These are phyloP conservation scores for Starmerella asiatica DNA, from an alignment of 805 yeast genomes.

Conservation along the genomic window DNA sequence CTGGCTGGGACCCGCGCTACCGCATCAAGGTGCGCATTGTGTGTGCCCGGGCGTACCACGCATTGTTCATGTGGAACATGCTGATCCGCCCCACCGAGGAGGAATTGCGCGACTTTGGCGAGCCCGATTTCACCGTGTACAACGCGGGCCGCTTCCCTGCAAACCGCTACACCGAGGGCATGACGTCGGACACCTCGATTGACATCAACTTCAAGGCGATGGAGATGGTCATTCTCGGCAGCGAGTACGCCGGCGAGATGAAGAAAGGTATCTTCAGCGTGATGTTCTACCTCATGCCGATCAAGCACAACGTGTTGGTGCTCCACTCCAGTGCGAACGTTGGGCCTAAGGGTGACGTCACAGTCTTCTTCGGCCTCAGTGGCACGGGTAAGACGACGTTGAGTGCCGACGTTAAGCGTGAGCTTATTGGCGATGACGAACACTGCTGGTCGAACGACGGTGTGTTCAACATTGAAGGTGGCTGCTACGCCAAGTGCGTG, in stretches of 20 bases:
- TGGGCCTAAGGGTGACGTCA: conserved; percentile 75
- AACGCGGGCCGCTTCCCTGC: conserved; percentile 99
- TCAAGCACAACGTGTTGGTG: conserved; percentile 78
- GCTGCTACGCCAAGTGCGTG: conserved; percentile 96
- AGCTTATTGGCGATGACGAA: conserved; percentile 95
- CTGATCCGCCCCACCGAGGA: conserved; percentile 85
- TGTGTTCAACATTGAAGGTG: conserved; percentile 98
- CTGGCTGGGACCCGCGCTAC: conserved; percentile 99
- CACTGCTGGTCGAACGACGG: conserved; percentile 99
- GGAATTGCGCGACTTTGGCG: conserved; percentile 80
- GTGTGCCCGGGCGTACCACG: conserved; percentile 98
- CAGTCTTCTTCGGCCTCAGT: conserved; percentile 89
- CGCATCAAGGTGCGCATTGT: conserved; percentile 89
- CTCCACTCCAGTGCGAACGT: conserved; percentile 92
- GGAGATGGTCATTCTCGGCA: conserved; percentile 98
- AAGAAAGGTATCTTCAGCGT: conserved; percentile 98
- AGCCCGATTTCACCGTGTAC: conserved; percentile 96
- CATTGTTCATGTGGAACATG: conserved; percentile 96
- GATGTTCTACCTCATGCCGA: conserved; percentile 97
- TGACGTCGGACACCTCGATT: conserved; percentile 91
- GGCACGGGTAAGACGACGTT: conserved; percentile 98
- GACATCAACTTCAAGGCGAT: conserved; percentile 92
- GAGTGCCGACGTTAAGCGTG: conserved; percentile 89
- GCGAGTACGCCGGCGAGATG: conserved; percentile 99
- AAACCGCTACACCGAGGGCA: conserved; percentile 86